Base-by-base conservation (phyloP, 2,329 filamentous ascomycete genomes). In the Setomelanomma holmii region DNA sequence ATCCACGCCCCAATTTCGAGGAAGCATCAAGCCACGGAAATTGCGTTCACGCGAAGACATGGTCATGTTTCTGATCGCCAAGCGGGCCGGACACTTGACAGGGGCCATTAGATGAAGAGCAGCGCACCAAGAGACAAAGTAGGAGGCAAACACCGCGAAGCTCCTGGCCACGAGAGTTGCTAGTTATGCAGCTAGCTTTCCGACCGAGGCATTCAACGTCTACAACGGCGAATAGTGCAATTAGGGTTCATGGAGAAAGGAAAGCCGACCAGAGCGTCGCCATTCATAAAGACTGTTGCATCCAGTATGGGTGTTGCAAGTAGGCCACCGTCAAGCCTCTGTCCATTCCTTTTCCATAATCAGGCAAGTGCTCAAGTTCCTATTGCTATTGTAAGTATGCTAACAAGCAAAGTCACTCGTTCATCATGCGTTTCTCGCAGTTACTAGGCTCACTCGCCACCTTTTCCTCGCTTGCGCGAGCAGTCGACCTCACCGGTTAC, bases 401-500 rank as follows among this genome's bases (percentile, higher is more conserved):
- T 64, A 23, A 64, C 34, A 22, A 34, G 14, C 7, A 23, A 45
- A 61, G 54, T 47, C 34, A 34, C 46, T 33, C 20, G 41, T 58
- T 51, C 47, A 60, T 41, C 30, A 69, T 69, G 67, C 47, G 66
- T 48, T 58, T 68, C 52, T 56, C 50, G 38, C 56, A 56, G 19
- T 42, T 67, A 12, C 53, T 64, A 24, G 51, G 58, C 36, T 57
- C 53, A 33, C 51, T 65, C 33, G 56, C 56, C n/a, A 60, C 63
- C 24, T 56, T 64, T 17, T 38, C 56, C 27, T 61, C 65, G 14
- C 53, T 69, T 23, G 67, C 59, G 24, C 56, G 36, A 35, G 69
- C 67, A 39, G 67, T 63, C 19, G 59, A 72, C 35, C 64, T 72
- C 10, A 69, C 64, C 4, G 68, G 64, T 11, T 88, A 88, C 63